Evolutionary conservation across 2,329 filamentous ascomycete genomes (phyloP).

Genomic region (Bipolaris victoriae): DNA sequence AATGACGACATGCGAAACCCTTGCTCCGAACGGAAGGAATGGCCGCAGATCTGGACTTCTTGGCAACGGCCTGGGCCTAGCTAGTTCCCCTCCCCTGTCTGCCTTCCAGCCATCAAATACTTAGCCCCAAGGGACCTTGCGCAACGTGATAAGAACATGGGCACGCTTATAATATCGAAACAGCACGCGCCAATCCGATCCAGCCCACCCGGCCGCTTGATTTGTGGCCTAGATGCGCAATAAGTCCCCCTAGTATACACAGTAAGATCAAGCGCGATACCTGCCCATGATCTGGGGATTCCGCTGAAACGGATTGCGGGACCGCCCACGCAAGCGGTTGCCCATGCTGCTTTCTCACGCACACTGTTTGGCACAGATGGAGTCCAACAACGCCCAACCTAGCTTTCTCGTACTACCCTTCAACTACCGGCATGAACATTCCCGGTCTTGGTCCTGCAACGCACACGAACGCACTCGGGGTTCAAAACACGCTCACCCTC

Average conservation of each 20-base stretch:
- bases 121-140: slow-evolving; percentile 4
- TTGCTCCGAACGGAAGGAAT: slow-evolving; percentile 6
- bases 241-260: not conserved
- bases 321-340: not conserved
- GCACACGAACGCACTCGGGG: too few species aligned
- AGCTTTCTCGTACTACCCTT: not conserved
- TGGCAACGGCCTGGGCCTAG: slow-evolving; percentile 36
- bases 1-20: slow-evolving; percentile 28
- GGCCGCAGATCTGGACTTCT: slow-evolving; percentile 22
- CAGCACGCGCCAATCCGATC: slow-evolving; percentile 1
- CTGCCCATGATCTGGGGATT: not conserved
- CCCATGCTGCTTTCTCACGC: not conserved
- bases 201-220: not conserved
- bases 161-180: slow-evolving; percentile 9
- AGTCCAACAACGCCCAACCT: not conserved
- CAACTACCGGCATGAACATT: not conserved
- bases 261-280: not conserved
- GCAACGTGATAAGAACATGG: not conserved
- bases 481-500: too few species aligned
- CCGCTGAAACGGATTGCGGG: slow-evolving; percentile 4
- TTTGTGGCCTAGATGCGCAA: not conserved
- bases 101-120: slow-evolving; percentile 6
- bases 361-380: not conserved
- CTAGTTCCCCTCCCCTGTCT: slow-evolving; percentile 6
- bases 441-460: too few species aligned